These are phyloP conservation scores for Tetrapisispora fleetii DNA, from an alignment of 805 yeast species.

Conservation along the genomic window DNA sequence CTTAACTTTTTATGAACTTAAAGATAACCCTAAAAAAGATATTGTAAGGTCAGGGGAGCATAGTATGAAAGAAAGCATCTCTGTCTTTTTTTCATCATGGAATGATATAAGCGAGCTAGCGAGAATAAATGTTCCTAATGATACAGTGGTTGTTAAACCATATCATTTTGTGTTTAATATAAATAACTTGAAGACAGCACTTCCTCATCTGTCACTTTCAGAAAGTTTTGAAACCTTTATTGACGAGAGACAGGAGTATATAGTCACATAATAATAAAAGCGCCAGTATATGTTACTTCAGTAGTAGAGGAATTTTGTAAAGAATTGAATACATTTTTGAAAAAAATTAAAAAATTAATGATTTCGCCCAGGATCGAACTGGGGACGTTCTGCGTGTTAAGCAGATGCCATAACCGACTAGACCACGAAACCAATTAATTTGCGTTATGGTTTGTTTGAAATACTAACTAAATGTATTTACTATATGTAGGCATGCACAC, in stretches of 20 bases:
- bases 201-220: constrained; percentile 13
- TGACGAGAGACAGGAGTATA: constrained; percentile 16
- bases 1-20: constrained; percentile 2
- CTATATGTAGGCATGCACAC: no score
- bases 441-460: background rate
- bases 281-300: background rate
- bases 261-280: constrained; percentile 8
- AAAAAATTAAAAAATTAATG: constrained; percentile 38
- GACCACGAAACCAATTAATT: constrained; percentile 81
- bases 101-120: constrained; percentile 14
- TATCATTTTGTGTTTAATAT: constrained; percentile 13
- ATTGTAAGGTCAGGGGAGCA: no score
- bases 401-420: constrained; percentile 99
- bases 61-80: constrained; percentile 7
- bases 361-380: constrained; percentile 99
- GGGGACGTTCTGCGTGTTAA: constrained; percentile 99
- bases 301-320: no score
- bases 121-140: constrained; percentile 2
- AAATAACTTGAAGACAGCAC: constrained; percentile 8
- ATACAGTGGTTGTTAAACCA: background rate
- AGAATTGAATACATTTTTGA: no score
- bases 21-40: background rate
- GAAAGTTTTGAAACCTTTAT: constrained; percentile 16
- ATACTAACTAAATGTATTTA: no score
- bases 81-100: constrained; percentile 21